phyloP scores from a whole-genome alignment of 1,284 basidiomycete genomes.

The Pseudozyma thailandica region DNA sequence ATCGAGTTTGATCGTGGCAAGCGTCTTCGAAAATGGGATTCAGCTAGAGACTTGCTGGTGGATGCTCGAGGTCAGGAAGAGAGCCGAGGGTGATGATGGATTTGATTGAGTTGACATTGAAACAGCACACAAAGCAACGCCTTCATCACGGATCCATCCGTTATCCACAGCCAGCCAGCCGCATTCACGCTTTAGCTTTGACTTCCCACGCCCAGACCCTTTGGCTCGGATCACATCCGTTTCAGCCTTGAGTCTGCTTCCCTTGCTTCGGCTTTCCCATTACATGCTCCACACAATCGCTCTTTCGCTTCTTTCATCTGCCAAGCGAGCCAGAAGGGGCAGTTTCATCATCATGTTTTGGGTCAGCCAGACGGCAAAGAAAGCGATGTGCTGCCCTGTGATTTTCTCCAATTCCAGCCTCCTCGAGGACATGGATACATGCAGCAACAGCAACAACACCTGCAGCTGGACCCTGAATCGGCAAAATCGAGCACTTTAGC shows the following conservation, averaged over 20 bases:
- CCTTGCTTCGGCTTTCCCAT: not conserved
- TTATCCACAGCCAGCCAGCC: not conserved
- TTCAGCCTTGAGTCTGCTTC: not conserved
- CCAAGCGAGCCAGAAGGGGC: no score
- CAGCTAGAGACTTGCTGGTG: no score
- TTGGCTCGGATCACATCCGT: not conserved
- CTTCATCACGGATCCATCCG: not conserved
- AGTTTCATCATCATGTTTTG: no score
- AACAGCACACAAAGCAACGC: no score
- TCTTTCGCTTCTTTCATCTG: not conserved
- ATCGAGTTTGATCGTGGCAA: no score
- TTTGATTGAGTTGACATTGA: no score
- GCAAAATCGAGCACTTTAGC: not conserved
- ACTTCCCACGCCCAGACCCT: not conserved
- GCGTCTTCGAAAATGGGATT: no score
- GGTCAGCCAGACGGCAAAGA: no score
- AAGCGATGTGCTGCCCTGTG: not conserved
- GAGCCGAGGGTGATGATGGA: no score
- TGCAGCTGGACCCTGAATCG: constrained; percentile 15
- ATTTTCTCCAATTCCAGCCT: not conserved
- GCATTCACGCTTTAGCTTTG: not conserved
- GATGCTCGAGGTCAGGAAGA: no score
- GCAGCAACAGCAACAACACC: not conserved
- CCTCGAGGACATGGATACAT: not conserved
- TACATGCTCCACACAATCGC: not conserved